Base-by-base conservation (phyloP, 2,329 filamentous ascomycete species). In the Chrysoporthe austroafricana region DNA sequence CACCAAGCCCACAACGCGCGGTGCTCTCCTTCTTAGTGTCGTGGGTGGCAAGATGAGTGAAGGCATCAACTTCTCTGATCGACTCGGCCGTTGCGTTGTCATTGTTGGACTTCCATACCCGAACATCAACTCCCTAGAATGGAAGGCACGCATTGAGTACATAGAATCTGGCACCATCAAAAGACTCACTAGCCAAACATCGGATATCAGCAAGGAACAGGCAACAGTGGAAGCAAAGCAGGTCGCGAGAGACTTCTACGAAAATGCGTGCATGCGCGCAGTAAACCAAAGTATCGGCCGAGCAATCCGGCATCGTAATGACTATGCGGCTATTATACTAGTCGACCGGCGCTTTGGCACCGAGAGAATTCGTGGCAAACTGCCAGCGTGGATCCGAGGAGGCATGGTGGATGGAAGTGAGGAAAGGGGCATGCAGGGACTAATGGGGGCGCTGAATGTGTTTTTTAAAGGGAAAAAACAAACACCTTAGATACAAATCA, bases 61-160 rank as follows among this genome's bases (percentile, higher is more conserved):
- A 79, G 96, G 96, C 71, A 99, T 99, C 81, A 99, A 99, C 79
- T 99, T 99, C 81, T 95, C 93, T 0, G 94, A 99, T 79, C 85
- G 86, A 3, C 88, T 99, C 0, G 96, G 96, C 1, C 90, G 96
- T 36, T 95, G 92, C 64, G 94, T 99, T 9, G 83, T 97, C 16
- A 91, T 98, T n/a, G 88, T 98, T 16, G 96, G 96, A 0, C 82
- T 99, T 4, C 96, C 96, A 0, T 99, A 96, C 73, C 94, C 96
- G 0, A 99, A 98, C 73, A 89, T 94, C 64, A 88, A 92, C 72
- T 93, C 91, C 11, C 90, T 94, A 1, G 93, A 97, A 74, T 98
- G 95, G 95, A 94, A 93, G 77, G 93, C 95, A 0, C 95, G 95
- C 77, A 89, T 96, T 75, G 89, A 93, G 75, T 94, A 97, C 76